Evolutionary conservation across 495 filamentous ascomycete species (phyloP).

Genomic region (Alectoria sarmentosa): DNA sequence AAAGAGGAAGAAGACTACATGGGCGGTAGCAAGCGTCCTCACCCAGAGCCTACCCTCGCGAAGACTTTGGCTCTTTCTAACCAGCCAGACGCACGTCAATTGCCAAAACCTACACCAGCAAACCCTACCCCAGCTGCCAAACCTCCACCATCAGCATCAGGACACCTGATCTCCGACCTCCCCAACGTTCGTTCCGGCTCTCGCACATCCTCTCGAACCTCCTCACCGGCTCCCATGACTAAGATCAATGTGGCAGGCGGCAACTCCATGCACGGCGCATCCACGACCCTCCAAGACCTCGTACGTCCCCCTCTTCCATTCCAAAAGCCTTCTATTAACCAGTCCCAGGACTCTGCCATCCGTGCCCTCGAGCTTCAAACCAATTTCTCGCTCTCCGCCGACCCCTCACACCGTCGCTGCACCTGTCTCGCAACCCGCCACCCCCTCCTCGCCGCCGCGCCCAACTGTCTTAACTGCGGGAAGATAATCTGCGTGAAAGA

Average conservation of each 20-base stretch:
- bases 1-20: conserved; percentile 59
- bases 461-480: conserved; percentile 88
- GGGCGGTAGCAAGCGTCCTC: conserved; percentile 31
- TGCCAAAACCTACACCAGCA: conserved; percentile 29
- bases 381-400: conserved; percentile 58
- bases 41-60: conserved; percentile 27
- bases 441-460: conserved; percentile 74
- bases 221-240: conserved; percentile 42
- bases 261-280: conserved; percentile 66
- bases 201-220: conserved; percentile 48
- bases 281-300: conserved; percentile 70
- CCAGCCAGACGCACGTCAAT: conserved; percentile 34
- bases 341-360: conserved; percentile 65
- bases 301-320: conserved; percentile 7
- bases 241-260: conserved; percentile 65
- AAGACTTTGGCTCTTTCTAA: conserved; percentile 35
- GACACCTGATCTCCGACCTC: conserved; percentile 72
- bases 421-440: conserved; percentile 81
- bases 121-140: conserved; percentile 39
- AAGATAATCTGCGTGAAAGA: conserved; percentile 97
- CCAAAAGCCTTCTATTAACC: background rate
- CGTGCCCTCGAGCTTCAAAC: conserved; percentile 84
- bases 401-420: conserved; percentile 53
- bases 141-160: conserved; percentile 60
- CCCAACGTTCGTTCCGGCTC: conserved; percentile 53